phyloP scores from a whole-genome alignment of 2,329 filamentous ascomycete genomes.

The Fusarium chuoi region DNA sequence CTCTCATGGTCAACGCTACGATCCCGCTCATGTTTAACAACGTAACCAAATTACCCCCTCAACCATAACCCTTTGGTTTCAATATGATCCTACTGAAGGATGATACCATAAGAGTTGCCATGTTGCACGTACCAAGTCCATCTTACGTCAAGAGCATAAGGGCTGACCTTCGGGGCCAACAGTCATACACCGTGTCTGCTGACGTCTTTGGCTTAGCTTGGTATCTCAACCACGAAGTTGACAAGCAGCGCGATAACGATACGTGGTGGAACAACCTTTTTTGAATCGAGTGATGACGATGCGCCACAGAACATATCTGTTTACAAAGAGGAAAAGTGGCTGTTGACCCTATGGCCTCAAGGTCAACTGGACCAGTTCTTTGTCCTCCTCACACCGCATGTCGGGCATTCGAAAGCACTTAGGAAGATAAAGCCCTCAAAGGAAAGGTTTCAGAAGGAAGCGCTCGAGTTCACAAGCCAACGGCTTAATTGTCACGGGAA shows the following conservation, averaged over 20 bases:
- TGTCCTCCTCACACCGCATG: neutral
- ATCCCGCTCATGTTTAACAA: neutral
- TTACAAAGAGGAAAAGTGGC: neutral
- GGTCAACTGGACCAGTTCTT: neutral
- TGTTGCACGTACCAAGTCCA: neutral
- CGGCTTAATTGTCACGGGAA: neutral
- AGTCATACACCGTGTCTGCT: neutral
- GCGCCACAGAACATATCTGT: neutral
- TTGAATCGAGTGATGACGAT: neutral
- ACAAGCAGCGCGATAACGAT: neutral
- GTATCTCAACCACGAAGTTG: neutral
- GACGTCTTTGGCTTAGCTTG: neutral
- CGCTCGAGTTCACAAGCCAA: neutral
- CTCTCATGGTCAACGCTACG: neutral
- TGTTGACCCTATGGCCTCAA: neutral
- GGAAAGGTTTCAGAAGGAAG: neutral
- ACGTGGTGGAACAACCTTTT: neutral
- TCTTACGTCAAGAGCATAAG: neutral
- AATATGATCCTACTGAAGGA: neutral
- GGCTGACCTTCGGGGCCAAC: neutral
- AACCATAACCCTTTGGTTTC: neutral
- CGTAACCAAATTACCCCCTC: accelerated
- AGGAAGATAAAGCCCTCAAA: neutral
- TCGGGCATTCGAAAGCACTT: neutral
- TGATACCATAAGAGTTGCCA: neutral